Evolutionary conservation across 257 asterid species (phyloP).

Genomic region (Thymus mandschuricus): DNA sequence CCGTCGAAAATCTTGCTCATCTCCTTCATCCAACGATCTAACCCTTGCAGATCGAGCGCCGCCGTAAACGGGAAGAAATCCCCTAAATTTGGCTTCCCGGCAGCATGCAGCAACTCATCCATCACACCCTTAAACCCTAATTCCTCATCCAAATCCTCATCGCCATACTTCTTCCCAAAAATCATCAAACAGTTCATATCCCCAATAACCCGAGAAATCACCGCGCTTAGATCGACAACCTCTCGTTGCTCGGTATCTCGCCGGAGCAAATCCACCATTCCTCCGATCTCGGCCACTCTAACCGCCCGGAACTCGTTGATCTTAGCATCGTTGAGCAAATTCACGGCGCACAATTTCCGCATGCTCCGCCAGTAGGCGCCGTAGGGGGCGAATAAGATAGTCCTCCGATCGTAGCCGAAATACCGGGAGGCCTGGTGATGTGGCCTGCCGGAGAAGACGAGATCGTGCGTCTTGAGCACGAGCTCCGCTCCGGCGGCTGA

Average conservation of each 20-base stretch:
- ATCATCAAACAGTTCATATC: conserved; percentile 17
- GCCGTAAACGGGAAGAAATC: conserved; percentile 37
- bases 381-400: conserved; percentile 29
- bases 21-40: conserved; percentile 26
- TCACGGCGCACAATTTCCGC: conserved; percentile 36
- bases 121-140: conserved; percentile 14
- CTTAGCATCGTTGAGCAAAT: conserved; percentile 35
- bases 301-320: conserved; percentile 32
- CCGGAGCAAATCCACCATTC: not conserved
- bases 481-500: conserved; percentile 36
- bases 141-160: conserved; percentile 11
- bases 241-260: not conserved
- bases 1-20: conserved; percentile 35
- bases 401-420: conserved; percentile 30
- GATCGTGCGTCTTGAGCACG: conserved; percentile 37
- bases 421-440: conserved; percentile 8
- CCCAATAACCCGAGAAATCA: not conserved
- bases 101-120: not conserved
- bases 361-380: conserved; percentile 41
- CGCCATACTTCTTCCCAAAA: conserved; percentile 8
- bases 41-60: conserved; percentile 43
- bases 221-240: not conserved
- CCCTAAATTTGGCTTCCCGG: not conserved
- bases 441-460: conserved; percentile 29
- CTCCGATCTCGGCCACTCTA: conserved; percentile 30